These are phyloP conservation scores for Lasiodiplodia citricola DNA, from an alignment of 2,329 filamentous ascomycete species.

Conservation along the genomic window DNA sequence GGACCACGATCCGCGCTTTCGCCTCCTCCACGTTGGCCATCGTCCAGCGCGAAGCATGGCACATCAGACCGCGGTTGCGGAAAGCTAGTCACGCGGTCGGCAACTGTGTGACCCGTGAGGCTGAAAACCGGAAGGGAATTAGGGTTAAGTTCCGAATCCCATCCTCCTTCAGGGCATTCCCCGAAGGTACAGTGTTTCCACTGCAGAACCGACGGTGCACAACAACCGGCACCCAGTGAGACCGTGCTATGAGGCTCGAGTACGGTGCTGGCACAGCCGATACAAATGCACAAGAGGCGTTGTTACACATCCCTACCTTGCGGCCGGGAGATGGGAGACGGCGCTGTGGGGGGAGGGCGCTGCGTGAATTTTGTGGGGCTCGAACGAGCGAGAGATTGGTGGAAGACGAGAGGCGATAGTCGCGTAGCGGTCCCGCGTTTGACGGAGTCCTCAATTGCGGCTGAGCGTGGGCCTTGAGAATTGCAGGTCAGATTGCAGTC, in stretches of 20 bases:
- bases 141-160: conserved; percentile 96
- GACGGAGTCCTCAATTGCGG: conserved; percentile 38
- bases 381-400: conserved; percentile 41
- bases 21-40: conserved; percentile 37
- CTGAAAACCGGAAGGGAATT: conserved; percentile 72
- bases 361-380: conserved; percentile 54
- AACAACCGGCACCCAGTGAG: conserved; percentile 55
- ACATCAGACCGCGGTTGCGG: conserved; percentile 32
- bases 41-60: conserved; percentile 32
- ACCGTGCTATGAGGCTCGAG: conserved; percentile 65
- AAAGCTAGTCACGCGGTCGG: conserved; percentile 70
- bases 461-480: not conserved
- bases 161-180: conserved; percentile 57
- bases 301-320: conserved; percentile 63
- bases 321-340: conserved; percentile 68
- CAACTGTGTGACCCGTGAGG: conserved; percentile 58
- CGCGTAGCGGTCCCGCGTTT: conserved; percentile 35
- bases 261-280: conserved; percentile 54
- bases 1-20: conserved; percentile 54
- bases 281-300: conserved; percentile 47
- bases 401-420: conserved; percentile 27
- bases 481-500: conserved; percentile 3
- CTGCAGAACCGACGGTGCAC: conserved; percentile 42
- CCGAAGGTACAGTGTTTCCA: conserved; percentile 36
- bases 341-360: conserved; percentile 78